These are phyloP conservation scores for Apiospora arundinis DNA, from an alignment of 2,329 filamentous ascomycete genomes.

Conservation along the genomic window DNA sequence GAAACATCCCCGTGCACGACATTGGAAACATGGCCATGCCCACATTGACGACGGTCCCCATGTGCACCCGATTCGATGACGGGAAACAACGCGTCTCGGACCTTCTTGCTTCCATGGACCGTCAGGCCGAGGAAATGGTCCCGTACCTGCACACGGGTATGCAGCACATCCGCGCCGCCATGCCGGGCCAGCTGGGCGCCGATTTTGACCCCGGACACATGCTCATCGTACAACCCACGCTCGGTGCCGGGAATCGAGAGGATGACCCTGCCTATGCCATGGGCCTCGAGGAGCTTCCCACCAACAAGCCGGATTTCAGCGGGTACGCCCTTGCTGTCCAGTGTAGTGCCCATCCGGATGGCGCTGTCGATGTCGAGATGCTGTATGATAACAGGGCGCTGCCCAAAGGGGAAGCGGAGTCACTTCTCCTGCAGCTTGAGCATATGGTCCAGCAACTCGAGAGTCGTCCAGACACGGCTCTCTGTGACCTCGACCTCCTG, in stretches of 20 bases:
- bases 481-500: conserved; percentile 24
- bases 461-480: too few relatives aligned
- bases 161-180: conserved; percentile 1
- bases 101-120: too few relatives aligned
- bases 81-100: too few relatives aligned
- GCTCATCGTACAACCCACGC: conserved; percentile 11
- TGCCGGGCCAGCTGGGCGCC: background rate
- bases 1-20: background rate
- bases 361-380: background rate
- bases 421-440: too few relatives aligned
- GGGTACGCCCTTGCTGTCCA: conserved; percentile 20
- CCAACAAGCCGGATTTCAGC: conserved; percentile 19
- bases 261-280: background rate
- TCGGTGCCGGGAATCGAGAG: background rate
- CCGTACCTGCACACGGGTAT: too few relatives aligned
- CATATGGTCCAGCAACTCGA: too few relatives aligned
- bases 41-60: background rate
- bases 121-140: too few relatives aligned
- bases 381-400: too few relatives aligned
- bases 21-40: background rate
- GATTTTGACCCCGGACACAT: conserved; percentile 21
- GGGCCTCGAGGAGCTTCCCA: conserved; percentile 8
- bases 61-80: too few relatives aligned
- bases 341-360: background rate
- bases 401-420: too few relatives aligned